A percentile compares a stretch with the other conserved stretches of the same genome.
Conservation (phyloP, 768 basidiomycete species). For the Amylocystis lapponica region DNA sequence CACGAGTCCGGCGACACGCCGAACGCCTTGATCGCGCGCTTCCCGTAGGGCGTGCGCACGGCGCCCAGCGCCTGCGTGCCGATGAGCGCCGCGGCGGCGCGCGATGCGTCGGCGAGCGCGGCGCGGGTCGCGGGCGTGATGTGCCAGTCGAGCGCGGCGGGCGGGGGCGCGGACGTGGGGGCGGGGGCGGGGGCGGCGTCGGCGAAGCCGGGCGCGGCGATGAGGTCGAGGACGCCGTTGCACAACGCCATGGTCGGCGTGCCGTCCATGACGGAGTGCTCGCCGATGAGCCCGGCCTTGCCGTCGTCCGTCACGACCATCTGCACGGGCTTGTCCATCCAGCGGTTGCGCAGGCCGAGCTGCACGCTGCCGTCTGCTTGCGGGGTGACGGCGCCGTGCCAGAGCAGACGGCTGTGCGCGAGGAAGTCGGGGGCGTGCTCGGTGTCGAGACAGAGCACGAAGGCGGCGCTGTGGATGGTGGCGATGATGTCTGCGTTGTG, state of each 20-base stretch:
- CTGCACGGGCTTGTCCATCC: slow-evolving; percentile 89
- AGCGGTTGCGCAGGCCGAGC: slow-evolving; percentile 64
- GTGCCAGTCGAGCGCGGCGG: slow-evolving; percentile 41
- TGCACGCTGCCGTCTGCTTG: neutral
- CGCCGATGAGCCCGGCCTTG: slow-evolving; percentile 84
- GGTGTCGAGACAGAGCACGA: slow-evolving; percentile 74
- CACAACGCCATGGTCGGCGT: slow-evolving; percentile 74
- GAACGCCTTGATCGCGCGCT: slow-evolving; percentile 78
- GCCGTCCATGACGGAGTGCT: slow-evolving; percentile 90
- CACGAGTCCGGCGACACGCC: slow-evolving; percentile 92
- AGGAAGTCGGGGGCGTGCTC: slow-evolving; percentile 47
- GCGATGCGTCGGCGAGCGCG: slow-evolving; percentile 54
- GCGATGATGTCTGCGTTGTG: slow-evolving; percentile 61
- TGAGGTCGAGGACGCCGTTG: slow-evolving; percentile 58
- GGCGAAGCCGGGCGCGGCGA: slow-evolving; percentile 60
- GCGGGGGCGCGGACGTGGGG: slow-evolving; percentile 10
- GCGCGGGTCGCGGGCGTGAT: slow-evolving; percentile 39
- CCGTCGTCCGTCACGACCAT: slow-evolving; percentile 82
- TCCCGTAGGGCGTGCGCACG: slow-evolving; percentile 73
- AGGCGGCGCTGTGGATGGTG: slow-evolving; percentile 80
- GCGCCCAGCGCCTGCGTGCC: slow-evolving; percentile 59
- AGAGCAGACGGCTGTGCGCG: slow-evolving; percentile 64
- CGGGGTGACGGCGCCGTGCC: slow-evolving; percentile 63
- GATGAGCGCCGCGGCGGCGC: slow-evolving; percentile 50
- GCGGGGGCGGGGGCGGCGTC: slow-evolving; percentile 36